A percentile compares a stretch with the other conserved stretches of the same genome.
Conservation (phyloP, 2,329 filamentous ascomycete species). For the Lachnellula occidentalis region DNA sequence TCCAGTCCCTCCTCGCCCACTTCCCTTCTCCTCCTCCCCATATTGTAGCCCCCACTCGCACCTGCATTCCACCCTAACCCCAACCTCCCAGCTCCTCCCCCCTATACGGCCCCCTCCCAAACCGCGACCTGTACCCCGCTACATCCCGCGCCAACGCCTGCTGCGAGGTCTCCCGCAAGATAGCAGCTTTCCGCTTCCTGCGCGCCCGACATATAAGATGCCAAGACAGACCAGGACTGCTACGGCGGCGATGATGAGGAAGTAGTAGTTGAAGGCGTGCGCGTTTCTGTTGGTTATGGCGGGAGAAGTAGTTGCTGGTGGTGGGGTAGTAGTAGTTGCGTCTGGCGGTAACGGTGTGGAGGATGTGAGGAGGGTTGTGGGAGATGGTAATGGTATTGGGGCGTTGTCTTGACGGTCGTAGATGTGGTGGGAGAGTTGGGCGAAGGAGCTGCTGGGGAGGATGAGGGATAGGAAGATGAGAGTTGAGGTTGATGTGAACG, state of each 20-base stretch:
- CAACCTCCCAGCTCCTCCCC: no score
- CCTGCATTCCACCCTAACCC: conserved; percentile 6
- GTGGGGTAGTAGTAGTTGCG: background rate
- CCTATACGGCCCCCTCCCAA: conserved; percentile 1
- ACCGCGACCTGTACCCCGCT: conserved; percentile 15
- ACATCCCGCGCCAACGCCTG: conserved; percentile 30
- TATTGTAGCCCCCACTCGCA: conserved; percentile 7
- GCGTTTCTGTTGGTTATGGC: background rate
- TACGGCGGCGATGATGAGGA: conserved; percentile 45
- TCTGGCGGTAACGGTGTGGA: conserved; percentile 6
- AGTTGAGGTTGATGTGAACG: conserved; percentile 16
- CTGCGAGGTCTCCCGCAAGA: conserved; percentile 20
- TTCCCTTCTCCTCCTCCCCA: conserved; percentile 5
- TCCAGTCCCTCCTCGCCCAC: background rate
- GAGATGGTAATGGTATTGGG: background rate
- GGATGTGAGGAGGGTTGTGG: conserved; percentile 8
- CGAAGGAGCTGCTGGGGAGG: conserved; percentile 20
- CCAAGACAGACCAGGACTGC: conserved; percentile 37
- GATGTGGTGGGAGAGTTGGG: conserved; percentile 12
- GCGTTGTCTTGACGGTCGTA: background rate
- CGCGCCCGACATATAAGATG: conserved; percentile 41
- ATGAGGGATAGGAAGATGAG: conserved; percentile 23
- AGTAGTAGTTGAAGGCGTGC: conserved; percentile 50
- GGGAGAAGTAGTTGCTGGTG: conserved; percentile 6
- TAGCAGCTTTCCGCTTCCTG: conserved; percentile 17